These are phyloP conservation scores for Fomitiporia mediterranea DNA, from an alignment of 1,284 basidiomycete genomes.

Conservation along the genomic window DNA sequence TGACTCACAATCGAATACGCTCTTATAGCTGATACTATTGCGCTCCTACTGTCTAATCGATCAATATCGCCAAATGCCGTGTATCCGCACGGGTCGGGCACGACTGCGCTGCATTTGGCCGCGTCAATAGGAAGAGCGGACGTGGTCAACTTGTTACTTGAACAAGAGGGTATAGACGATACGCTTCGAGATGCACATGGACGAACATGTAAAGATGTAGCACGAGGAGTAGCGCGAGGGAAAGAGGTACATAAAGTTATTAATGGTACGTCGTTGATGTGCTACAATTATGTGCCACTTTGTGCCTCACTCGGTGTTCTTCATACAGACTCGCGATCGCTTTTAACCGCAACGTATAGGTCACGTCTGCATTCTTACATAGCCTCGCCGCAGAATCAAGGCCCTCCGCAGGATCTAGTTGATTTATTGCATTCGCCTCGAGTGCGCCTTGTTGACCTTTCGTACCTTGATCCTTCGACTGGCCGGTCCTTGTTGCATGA, in stretches of 20 bases:
- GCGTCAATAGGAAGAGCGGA: slow-evolving; percentile 78
- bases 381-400: slow-evolving; percentile 46
- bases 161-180: slow-evolving; percentile 80
- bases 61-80: slow-evolving; percentile 74
- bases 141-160: slow-evolving; percentile 68
- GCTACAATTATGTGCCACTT: background rate
- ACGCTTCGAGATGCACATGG: slow-evolving; percentile 69
- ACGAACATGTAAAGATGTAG: slow-evolving; percentile 71
- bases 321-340: slow-evolving; percentile 66
- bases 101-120: slow-evolving; percentile 85
- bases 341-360: slow-evolving; percentile 74
- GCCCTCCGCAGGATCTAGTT: slow-evolving; percentile 48
- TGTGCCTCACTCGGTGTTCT: no score
- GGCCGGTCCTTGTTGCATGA: slow-evolving; percentile 85
- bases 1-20: slow-evolving; percentile 5
- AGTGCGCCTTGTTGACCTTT: slow-evolving; percentile 55
- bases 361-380: slow-evolving; percentile 72
- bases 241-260: slow-evolving; percentile 72
- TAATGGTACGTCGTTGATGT: slow-evolving; percentile 49
- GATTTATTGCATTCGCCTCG: slow-evolving; percentile 60
- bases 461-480: slow-evolving; percentile 71
- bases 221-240: slow-evolving; percentile 66
- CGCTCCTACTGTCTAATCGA: slow-evolving; percentile 67
- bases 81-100: slow-evolving; percentile 65
- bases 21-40: slow-evolving; percentile 53